Base-by-base conservation (phyloP, 1,284 basidiomycete genomes). In the Cystobasidium slooffiae region DNA sequence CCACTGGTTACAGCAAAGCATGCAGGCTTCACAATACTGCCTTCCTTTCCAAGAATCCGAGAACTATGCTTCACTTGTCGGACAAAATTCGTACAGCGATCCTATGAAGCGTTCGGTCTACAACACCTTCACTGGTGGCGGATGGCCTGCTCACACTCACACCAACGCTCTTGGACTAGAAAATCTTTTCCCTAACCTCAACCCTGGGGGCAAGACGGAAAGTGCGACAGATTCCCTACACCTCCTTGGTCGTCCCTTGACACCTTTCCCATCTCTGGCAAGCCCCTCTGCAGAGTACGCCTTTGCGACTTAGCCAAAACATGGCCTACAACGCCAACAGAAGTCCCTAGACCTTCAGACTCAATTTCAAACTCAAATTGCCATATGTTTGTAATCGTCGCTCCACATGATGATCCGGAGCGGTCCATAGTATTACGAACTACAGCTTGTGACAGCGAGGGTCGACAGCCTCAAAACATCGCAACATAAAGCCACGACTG, bases 91-190 rank as follows among this genome's bases (percentile, higher is more conserved):
- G 37, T n/a, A 12, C 14, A 43, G 20, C 18, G 56, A 59, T 9
- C 9, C 22, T 39, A 43, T 59, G 56, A 5, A 6, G 14, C 37
- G 18, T 7, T 59, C 39, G 10, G 43, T 9, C 2, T 39, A n/a
- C n/a, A n/a, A n/a, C n/a, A n/a, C n/a, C n/a, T n/a, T n/a, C n/a
- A n/a, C n/a, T n/a, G n/a, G n/a, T n/a, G n/a, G 39, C 37, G n/a
- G 56, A 39, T 18, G 39, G 6, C 18, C 43, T 31, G 56, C 37
- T 8, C 7, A 41, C 39, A 12, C 39, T 31, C 31, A 31, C 1
- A 31, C 37, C 56, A 59, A 43, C n/a, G 39, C 56, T 41, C 56
- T 59, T n/a, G 56, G 56, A 22, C 39, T 59, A n/a, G 56, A 59
- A 10, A 59, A 41, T 20, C 56, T 43, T 20, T 43, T 59, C 18